These are phyloP conservation scores for Chloris gayana DNA, from an alignment of 176 grass and related monocot species.

Conservation along the genomic window DNA sequence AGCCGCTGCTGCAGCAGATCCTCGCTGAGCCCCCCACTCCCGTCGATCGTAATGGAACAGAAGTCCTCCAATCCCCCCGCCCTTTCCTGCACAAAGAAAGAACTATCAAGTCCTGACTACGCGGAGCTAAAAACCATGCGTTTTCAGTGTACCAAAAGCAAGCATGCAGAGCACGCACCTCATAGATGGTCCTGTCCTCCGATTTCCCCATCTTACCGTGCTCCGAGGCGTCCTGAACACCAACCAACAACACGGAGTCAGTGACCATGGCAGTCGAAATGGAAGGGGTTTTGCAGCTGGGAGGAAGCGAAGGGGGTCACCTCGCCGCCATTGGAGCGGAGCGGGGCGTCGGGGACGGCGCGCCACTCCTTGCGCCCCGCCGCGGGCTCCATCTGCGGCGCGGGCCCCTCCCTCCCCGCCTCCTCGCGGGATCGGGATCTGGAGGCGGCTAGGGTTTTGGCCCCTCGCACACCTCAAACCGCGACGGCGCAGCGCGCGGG, in stretches of 20 bases:
- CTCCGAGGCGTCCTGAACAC: slow-evolving; percentile 51
- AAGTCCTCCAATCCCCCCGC: slow-evolving; percentile 42
- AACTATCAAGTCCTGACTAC: neutral
- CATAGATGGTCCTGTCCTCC: slow-evolving; percentile 72
- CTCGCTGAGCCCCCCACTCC: slow-evolving; percentile 60
- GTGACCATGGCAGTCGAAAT: slow-evolving; percentile 13
- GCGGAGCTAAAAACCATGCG: neutral
- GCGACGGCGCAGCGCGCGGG: neutral
- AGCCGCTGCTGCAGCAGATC: slow-evolving; percentile 78
- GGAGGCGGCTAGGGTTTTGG: slow-evolving; percentile 57
- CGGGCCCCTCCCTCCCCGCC: slow-evolving; percentile 5
- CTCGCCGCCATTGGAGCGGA: slow-evolving; percentile 73
- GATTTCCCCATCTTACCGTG: slow-evolving; percentile 59
- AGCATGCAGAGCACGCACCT: slow-evolving; percentile 49
- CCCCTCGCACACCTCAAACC: neutral
- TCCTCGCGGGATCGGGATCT: slow-evolving; percentile 60
- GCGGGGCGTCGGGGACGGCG: slow-evolving; percentile 72
- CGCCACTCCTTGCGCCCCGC: slow-evolving; percentile 93
- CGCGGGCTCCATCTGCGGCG: slow-evolving; percentile 41
- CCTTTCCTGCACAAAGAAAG: slow-evolving; percentile 48
- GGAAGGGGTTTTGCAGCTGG: neutral
- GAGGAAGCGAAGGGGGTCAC: slow-evolving; percentile 24
- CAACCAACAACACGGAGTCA: neutral
- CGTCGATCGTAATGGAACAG: slow-evolving; percentile 80
- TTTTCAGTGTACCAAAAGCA: neutral